Evolutionary conservation across 2,329 filamentous ascomycete genomes (phyloP).

Genomic region (Magnaporthiopsis incrustans): DNA sequence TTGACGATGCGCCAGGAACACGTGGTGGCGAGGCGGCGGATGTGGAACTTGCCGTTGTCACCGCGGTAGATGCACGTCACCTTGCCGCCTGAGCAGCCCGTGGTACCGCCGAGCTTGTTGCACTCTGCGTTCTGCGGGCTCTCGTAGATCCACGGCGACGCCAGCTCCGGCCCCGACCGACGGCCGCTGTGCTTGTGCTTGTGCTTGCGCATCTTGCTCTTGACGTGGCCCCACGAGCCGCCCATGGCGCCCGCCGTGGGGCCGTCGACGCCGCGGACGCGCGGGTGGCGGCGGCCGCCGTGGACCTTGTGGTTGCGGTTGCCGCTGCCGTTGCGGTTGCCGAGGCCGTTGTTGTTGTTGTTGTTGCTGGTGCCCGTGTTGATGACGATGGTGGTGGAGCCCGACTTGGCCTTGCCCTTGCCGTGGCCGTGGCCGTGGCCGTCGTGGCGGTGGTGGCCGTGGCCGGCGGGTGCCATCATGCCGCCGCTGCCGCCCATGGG

Average conservation of each 20-base stretch:
- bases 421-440: neutral
- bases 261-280: neutral
- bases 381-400: neutral
- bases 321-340: neutral
- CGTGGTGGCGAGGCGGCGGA: conserved; percentile 1
- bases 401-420: neutral
- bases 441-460: neutral
- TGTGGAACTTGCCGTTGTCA: conserved; percentile 6
- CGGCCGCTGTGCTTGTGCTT: neutral
- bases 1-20: conserved; percentile 7
- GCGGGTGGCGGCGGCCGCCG: neutral
- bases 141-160: conserved; percentile 3
- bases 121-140: conserved; percentile 1
- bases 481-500: neutral
- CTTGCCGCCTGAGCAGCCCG: conserved; percentile 3
- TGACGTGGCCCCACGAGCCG: neutral
- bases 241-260: neutral
- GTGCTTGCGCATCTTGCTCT: neutral
- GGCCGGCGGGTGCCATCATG: neutral
- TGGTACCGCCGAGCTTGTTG: conserved; percentile 5
- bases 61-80: conserved; percentile 5
- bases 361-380: neutral
- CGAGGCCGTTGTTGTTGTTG: neutral
- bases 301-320: neutral
- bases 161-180: neutral